Percentiles rank a stretch among this genome's conserved stretches.
phyloP scores from a whole-genome alignment of 495 filamentous ascomycete species.

The Lasiosphaeris hirsuta region DNA sequence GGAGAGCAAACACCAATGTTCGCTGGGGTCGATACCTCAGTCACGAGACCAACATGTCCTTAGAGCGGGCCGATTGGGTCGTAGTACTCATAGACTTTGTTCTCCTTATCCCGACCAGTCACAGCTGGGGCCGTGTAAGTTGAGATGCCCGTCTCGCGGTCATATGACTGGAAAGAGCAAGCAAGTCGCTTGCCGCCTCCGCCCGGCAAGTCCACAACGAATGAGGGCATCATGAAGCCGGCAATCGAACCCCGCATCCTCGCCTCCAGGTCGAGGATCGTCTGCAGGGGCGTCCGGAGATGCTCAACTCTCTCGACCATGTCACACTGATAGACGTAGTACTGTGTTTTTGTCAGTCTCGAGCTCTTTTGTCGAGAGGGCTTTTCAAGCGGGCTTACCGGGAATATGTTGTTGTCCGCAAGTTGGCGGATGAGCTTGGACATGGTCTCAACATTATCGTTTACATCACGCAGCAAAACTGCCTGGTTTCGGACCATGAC shows the following conservation, averaged over 20 bases:
- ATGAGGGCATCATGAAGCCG: slow-evolving; percentile 57
- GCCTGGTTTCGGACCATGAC: slow-evolving; percentile 51
- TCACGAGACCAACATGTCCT: background rate
- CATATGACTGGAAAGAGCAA: slow-evolving; percentile 48
- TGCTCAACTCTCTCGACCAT: slow-evolving; percentile 56
- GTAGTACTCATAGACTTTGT: slow-evolving; percentile 53
- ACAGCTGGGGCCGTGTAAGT: slow-evolving; percentile 54
- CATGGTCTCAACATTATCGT: slow-evolving; percentile 54
- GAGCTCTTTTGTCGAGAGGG: background rate
- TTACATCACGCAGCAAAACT: slow-evolving; percentile 54
- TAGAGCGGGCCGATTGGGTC: slow-evolving; percentile 43
- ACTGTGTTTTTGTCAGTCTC: slow-evolving; percentile 31
- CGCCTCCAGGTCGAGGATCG: slow-evolving; percentile 52
- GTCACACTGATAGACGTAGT: slow-evolving; percentile 60
- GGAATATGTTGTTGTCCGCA: slow-evolving; percentile 52
- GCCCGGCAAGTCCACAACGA: slow-evolving; percentile 59
- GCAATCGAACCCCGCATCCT: slow-evolving; percentile 54
- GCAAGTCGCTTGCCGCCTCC: slow-evolving; percentile 60
- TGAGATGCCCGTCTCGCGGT: slow-evolving; percentile 46
- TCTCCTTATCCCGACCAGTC: slow-evolving; percentile 39
- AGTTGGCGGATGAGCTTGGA: slow-evolving; percentile 46
- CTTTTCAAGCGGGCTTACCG: slow-evolving; percentile 35
- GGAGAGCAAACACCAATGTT: background rate
- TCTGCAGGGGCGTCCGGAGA: slow-evolving; percentile 56
- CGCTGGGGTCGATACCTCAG: background rate